A percentile compares a stretch with the other conserved stretches of the same genome.
Evolutionary conservation across 371 early-diverging fungal genomes (phyloP).

Genomic region (Nematocida sp.): DNA sequence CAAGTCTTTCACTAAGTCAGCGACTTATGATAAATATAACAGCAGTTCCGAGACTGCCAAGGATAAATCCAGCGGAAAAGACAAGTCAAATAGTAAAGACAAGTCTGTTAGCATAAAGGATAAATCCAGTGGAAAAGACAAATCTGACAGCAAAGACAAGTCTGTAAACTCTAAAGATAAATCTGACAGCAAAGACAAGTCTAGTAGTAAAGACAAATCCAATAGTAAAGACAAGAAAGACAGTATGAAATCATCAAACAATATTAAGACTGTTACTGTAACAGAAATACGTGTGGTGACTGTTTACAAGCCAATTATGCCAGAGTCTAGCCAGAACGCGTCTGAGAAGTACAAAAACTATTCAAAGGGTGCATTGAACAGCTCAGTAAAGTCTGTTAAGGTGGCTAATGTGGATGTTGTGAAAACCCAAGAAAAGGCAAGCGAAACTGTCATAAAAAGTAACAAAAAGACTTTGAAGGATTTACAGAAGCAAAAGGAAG

Average conservation of each 20-base stretch:
- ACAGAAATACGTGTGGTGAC: conserved; percentile 9
- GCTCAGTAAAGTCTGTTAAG: background rate
- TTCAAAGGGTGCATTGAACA: background rate
- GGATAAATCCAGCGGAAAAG: background rate
- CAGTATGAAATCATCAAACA: background rate
- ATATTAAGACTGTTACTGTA: conserved; percentile 1
- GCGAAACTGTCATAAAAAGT: conserved; percentile 1
- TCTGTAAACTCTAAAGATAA: background rate
- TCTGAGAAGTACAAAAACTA: background rate
- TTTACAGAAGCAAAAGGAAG: conserved; percentile 4
- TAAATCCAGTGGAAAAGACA: background rate
- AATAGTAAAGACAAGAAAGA: background rate
- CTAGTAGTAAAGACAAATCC: background rate
- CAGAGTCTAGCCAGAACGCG: background rate
- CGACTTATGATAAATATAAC: background rate
- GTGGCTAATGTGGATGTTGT: background rate
- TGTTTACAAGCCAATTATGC: conserved; percentile 11
- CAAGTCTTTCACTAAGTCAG: background rate
- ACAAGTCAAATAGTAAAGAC: background rate
- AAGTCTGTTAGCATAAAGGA: background rate
- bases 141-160: background rate
- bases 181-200: background rate
- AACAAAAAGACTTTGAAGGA: conserved; percentile 4
- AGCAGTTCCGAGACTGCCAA: background rate
- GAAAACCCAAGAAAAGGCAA: background rate